Conservation (phyloP, 2,329 filamentous ascomycete genomes). For the Helminthosporium solani region DNA sequence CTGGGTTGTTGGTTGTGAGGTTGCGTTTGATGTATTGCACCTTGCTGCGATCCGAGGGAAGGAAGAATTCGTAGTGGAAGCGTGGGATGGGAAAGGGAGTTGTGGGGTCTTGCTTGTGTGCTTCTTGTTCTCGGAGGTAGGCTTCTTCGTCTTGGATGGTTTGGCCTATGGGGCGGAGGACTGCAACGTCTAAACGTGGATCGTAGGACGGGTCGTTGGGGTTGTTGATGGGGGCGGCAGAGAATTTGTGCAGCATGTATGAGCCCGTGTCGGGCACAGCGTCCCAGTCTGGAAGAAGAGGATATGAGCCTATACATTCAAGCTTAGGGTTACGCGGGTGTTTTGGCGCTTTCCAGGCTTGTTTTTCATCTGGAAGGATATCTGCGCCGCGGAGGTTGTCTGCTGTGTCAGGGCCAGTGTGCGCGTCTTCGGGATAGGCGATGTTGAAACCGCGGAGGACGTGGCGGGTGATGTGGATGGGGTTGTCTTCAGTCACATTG, state of each 20-base stretch:
- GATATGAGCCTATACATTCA: conserved; percentile 60
- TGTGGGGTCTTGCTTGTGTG: conserved; percentile 49
- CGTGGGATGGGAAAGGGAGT: conserved; percentile 54
- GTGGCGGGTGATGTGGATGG: conserved; percentile 60
- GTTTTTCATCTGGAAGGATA: conserved; percentile 54
- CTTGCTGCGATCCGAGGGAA: conserved; percentile 52
- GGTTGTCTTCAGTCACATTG: conserved; percentile 55
- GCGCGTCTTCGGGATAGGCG: conserved; percentile 62
- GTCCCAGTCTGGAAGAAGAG: conserved; percentile 61
- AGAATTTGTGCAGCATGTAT: conserved; percentile 63
- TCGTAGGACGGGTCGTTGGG: conserved; percentile 53
- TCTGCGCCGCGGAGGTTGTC: conserved; percentile 56
- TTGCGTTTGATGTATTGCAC: conserved; percentile 57
- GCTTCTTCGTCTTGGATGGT: conserved; percentile 54
- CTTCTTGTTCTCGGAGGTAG: conserved; percentile 49
- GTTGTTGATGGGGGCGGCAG: conserved; percentile 57
- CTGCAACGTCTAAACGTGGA: conserved; percentile 58
- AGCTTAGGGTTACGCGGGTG: conserved; percentile 60
- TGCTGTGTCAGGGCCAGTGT: conserved; percentile 66
- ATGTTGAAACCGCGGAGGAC: conserved; percentile 66
- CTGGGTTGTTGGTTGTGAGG: conserved; percentile 55
- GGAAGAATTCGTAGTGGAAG: conserved; percentile 62
- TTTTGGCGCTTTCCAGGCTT: conserved; percentile 61
- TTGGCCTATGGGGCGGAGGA: conserved; percentile 57
- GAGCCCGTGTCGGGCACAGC: conserved; percentile 60